Evolutionary conservation across 1,284 basidiomycete genomes (phyloP).

Genomic region (Tranzscheliella williamsii): DNA sequence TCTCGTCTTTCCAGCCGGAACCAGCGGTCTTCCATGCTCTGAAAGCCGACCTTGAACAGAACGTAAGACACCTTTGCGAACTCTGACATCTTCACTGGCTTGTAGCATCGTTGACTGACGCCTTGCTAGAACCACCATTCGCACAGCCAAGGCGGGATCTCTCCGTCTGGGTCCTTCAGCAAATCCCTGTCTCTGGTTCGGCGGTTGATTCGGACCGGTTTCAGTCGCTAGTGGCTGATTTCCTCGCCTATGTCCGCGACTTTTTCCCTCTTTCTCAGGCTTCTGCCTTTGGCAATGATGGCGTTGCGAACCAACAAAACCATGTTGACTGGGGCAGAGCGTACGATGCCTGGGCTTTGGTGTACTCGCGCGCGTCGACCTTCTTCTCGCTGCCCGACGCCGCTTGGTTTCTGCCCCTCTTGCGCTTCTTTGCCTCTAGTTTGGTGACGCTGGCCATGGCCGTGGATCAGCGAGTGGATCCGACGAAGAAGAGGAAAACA

Average conservation of each 20-base stretch:
- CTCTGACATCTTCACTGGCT: not conserved
- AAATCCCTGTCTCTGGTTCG: slow-evolving; percentile 19
- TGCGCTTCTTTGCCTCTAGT: slow-evolving; percentile 39
- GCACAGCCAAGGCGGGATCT: slow-evolving; percentile 23
- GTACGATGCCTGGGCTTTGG: slow-evolving; percentile 47
- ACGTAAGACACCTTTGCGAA: too few relatives aligned
- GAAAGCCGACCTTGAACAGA: slow-evolving; percentile 17
- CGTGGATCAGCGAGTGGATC: slow-evolving; percentile 26
- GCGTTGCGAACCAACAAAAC: not conserved
- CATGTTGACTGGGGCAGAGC: slow-evolving; percentile 24
- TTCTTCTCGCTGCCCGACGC: slow-evolving; percentile 57
- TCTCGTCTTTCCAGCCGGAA: slow-evolving; percentile 19
- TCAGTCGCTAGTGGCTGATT: slow-evolving; percentile 34
- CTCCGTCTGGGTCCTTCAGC: slow-evolving; percentile 12
- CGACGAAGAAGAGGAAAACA: slow-evolving; percentile 42
- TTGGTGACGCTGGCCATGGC: slow-evolving; percentile 30
- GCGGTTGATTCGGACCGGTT: slow-evolving; percentile 37
- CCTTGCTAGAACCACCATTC: not conserved
- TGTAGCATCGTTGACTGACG: too few relatives aligned
- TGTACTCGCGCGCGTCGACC: slow-evolving; percentile 50
- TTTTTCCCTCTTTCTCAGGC: slow-evolving; percentile 12
- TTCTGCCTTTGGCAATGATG: not conserved
- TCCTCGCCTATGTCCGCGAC: slow-evolving; percentile 28
- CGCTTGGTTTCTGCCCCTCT: slow-evolving; percentile 54
- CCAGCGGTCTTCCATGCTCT: slow-evolving; percentile 16